These are phyloP conservation scores for Musa beccarii DNA, from an alignment of 176 grass and related monocot species.

Conservation along the genomic window DNA sequence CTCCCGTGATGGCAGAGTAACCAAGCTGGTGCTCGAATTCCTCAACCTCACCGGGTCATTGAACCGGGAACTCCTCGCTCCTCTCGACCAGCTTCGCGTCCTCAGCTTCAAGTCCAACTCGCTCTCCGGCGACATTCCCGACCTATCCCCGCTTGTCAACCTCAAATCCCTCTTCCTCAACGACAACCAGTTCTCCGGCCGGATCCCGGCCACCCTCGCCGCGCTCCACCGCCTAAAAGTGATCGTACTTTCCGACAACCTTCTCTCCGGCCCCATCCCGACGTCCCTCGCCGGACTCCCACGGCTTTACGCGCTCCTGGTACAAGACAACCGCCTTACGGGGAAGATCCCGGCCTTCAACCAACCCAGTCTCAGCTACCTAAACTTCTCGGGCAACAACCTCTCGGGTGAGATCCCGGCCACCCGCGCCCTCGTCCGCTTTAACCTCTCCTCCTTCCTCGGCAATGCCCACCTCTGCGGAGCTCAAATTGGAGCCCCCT, in stretches of 20 bases:
- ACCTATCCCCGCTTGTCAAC: conserved; percentile 46
- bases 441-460: conserved; percentile 58
- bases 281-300: conserved; percentile 33
- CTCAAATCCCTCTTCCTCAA: conserved; percentile 85
- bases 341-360: conserved; percentile 46
- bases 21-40: conserved; percentile 82
- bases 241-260: conserved; percentile 58
- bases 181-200: conserved; percentile 52
- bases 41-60: conserved; percentile 69
- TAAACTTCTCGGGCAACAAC: conserved; percentile 63
- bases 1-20: conserved; percentile 33
- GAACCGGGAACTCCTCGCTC: conserved; percentile 33
- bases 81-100: conserved; percentile 69
- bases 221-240: conserved; percentile 73
- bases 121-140: conserved; percentile 63
- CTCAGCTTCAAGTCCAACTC: conserved; percentile 83
- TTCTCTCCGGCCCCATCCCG: conserved; percentile 57
- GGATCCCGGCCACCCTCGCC: conserved; percentile 40
- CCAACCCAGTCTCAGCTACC: conserved; percentile 45
- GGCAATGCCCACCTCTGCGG: conserved; percentile 53
- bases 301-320: conserved; percentile 44
- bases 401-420: conserved; percentile 60
- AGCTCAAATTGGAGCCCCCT: conserved; percentile 27
- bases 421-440: conserved; percentile 33
- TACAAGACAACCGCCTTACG: conserved; percentile 49